These are phyloP conservation scores for Vaccinium corymbosum DNA, from an alignment of 148 eudicot species.

Conservation along the genomic window DNA sequence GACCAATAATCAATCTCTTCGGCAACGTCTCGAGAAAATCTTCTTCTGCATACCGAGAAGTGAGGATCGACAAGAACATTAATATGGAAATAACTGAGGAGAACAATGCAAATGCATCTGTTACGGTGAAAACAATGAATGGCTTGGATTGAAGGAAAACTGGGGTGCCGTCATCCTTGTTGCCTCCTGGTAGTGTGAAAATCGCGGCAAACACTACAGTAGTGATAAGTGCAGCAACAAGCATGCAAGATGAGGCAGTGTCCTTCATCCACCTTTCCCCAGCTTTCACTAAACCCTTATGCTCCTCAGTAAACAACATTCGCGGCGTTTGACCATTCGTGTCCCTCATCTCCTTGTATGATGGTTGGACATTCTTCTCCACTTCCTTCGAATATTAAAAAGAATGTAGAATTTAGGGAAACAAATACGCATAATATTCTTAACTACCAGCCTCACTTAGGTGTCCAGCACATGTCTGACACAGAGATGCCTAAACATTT, in stretches of 20 bases:
- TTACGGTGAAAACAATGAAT: slow-evolving; percentile 21
- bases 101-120: slow-evolving; percentile 23
- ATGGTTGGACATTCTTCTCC: slow-evolving; percentile 17
- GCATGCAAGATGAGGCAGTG: slow-evolving; percentile 34
- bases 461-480: background rate
- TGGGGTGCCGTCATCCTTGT: background rate
- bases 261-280: slow-evolving; percentile 29
- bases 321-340: background rate
- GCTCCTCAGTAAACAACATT: slow-evolving; percentile 20
- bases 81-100: slow-evolving; percentile 27
- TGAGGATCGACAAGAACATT: slow-evolving; percentile 34
- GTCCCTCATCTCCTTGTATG: slow-evolving; percentile 14
- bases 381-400: slow-evolving; percentile 1
- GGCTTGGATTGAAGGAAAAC: background rate
- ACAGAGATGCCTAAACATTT: background rate
- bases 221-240: slow-evolving; percentile 34
- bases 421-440: background rate
- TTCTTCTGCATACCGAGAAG: slow-evolving; percentile 32
- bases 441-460: background rate
- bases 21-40: slow-evolving; percentile 35
- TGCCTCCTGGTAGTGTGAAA: slow-evolving; percentile 23
- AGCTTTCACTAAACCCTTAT: slow-evolving; percentile 5
- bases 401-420: background rate
- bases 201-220: slow-evolving; percentile 24
- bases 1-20: slow-evolving; percentile 22